A percentile compares a stretch with the other conserved stretches of the same genome.
phyloP scores from a whole-genome alignment of 495 filamentous ascomycete species.

The Annulohypoxylon bovei region DNA sequence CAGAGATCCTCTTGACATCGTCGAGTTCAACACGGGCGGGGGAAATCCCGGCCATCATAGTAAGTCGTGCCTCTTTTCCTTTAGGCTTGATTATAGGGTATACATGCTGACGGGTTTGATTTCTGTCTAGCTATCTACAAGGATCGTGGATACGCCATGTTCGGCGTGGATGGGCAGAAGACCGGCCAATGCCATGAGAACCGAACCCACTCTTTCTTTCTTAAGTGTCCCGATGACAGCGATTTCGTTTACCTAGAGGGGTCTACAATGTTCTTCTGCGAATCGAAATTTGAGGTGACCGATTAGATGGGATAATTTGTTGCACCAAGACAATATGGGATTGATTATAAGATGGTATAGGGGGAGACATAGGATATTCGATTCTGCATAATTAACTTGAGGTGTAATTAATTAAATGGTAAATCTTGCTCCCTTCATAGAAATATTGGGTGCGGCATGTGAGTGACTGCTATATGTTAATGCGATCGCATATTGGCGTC shows the following conservation, averaged over 20 bases:
- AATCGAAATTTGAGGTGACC: neutral
- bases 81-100: neutral
- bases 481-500: too few species aligned
- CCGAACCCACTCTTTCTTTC: neutral
- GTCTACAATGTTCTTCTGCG: conserved; percentile 29
- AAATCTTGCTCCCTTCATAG: neutral
- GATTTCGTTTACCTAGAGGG: neutral
- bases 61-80: neutral
- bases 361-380: neutral
- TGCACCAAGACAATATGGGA: neutral
- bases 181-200: conserved; percentile 17
- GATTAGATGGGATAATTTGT: neutral
- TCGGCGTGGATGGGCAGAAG: neutral
- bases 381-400: neutral
- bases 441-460: neutral
- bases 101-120: neutral
- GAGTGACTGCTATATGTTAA: too few species aligned
- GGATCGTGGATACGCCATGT: conserved; percentile 8
- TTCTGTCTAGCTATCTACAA: conserved; percentile 9
- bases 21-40: conserved; percentile 27
- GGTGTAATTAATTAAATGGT: neutral
- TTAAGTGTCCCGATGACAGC: neutral
- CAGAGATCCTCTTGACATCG: conserved; percentile 24
- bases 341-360: neutral
- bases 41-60: conserved; percentile 23